Evolutionary conservation across 2,329 filamentous ascomycete species (phyloP), one percentile per base, ranked within the genome.

Genomic region (Apiospora koreana): DNA sequence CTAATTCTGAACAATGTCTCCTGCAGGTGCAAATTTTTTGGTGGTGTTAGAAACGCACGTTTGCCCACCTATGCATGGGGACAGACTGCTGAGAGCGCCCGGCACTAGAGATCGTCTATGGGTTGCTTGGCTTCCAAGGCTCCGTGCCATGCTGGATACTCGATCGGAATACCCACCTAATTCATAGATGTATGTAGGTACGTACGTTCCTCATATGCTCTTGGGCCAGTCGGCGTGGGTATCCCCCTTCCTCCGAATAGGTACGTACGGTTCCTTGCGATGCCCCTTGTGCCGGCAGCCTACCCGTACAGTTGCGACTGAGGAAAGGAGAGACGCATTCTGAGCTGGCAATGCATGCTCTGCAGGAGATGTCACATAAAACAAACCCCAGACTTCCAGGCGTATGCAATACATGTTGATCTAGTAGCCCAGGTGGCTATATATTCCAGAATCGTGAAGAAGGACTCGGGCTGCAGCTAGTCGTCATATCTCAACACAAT

Each of bases 151-250:
- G 54, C 54, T 62, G 28, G 54, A 18, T 62, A 18, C 18, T 62
- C 31, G 54, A 62, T 62, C 54, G 54, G 28, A n/a, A 62, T 62
- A 62, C 54, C 54, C 54, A 62, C 54, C 54, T 38, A n/a, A 38
- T 62, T 23, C 31, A 62, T 16, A 62, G 54, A 62, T 62, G 54
- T 38, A 62, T 38, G 54, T 54, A 62, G n/a, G 54, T 62, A 62
- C 8, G 50, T 54, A 50, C 46, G n/a, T 7, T 62, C 31, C 21
- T 38, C 21, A 14, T 21, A 1, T 38, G 7, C n/a, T 38, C 18
- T n/a, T 31, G 54, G 35, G 18, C 31, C 54, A 31, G 31, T 62
- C 54, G 31, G 31, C 54, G 54, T 62, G 54, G 54, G 38, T 38
- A 62, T 31, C 31, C 10, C 18, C 21, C 9, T n/a, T 62, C 4